Evolutionary conservation across 495 filamentous ascomycete species (phyloP).

Genomic region (Extremus antarcticus): DNA sequence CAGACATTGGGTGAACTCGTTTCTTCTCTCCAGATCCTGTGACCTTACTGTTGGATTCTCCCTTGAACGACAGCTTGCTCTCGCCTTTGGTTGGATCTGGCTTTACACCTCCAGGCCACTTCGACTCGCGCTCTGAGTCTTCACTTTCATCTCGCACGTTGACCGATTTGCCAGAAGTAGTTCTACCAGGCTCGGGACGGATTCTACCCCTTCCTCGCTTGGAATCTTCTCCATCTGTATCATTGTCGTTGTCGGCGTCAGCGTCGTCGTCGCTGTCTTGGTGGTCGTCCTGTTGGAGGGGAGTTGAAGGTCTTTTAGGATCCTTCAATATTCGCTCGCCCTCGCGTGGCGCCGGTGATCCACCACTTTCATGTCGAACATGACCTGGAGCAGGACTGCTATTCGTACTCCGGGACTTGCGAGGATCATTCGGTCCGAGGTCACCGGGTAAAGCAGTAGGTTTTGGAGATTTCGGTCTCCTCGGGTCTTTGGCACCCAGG

Average conservation of each 20-base stretch:
- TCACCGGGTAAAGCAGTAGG: slow-evolving; percentile 16
- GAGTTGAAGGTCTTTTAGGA: slow-evolving; percentile 2
- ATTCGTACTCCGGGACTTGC: slow-evolving; percentile 5
- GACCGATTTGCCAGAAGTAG: slow-evolving; percentile 23
- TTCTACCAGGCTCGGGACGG: slow-evolving; percentile 25
- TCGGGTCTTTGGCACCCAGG: slow-evolving; percentile 14
- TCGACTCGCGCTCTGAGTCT: slow-evolving; percentile 26
- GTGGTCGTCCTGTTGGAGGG: background rate
- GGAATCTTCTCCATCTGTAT: slow-evolving; percentile 35
- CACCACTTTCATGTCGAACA: background rate
- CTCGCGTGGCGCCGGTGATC: slow-evolving; percentile 4
- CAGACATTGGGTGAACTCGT: slow-evolving; percentile 70
- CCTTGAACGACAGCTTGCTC: slow-evolving; percentile 51
- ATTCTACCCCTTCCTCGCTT: slow-evolving; percentile 24
- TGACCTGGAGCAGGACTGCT: slow-evolving; percentile 7
- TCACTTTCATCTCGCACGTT: slow-evolving; percentile 21
- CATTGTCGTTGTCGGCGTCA: slow-evolving; percentile 37
- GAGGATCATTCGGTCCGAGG: slow-evolving; percentile 17
- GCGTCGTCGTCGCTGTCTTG: slow-evolving; percentile 11
- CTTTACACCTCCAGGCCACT: slow-evolving; percentile 60
- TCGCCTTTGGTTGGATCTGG: slow-evolving; percentile 60
- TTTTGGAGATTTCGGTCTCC: slow-evolving; percentile 12
- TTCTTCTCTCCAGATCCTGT: slow-evolving; percentile 45
- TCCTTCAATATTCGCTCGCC: slow-evolving; percentile 4
- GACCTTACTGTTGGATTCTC: slow-evolving; percentile 48